phyloP scores from a whole-genome alignment of 129 eudicot genomes.

The Centella asiatica region DNA sequence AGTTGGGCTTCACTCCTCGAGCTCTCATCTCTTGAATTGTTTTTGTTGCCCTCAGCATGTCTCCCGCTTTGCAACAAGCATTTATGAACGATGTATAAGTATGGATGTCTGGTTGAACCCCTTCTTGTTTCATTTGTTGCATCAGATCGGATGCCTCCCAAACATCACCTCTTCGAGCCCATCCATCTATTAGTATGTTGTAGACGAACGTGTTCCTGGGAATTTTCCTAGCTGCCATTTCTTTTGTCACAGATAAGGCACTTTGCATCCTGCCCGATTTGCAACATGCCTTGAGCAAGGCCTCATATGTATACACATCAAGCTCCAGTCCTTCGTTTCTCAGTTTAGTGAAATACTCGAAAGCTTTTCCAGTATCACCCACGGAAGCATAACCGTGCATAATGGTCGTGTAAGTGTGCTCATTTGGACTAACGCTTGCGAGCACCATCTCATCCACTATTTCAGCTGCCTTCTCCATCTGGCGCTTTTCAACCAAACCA shows the following conservation, averaged over 20 bases:
- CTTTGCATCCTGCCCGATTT: slow-evolving; percentile 99
- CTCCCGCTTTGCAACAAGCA: slow-evolving; percentile 99
- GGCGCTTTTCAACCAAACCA: slow-evolving; percentile 84
- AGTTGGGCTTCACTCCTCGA: slow-evolving; percentile 71
- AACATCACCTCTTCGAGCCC: slow-evolving; percentile 99
- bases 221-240: slow-evolving; percentile 64
- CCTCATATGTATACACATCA: slow-evolving; percentile 83
- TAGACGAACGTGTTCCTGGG: slow-evolving; percentile 81
- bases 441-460: slow-evolving; percentile 76
- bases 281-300: slow-evolving; percentile 92
- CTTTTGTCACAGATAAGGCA: slow-evolving; percentile 98
- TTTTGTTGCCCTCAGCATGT: slow-evolving; percentile 81
- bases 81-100: slow-evolving; percentile 90
- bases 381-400: slow-evolving; percentile 97
- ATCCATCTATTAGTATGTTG: slow-evolving; percentile 92
- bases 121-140: slow-evolving; percentile 96
- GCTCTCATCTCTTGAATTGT: slow-evolving; percentile 71
- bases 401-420: slow-evolving; percentile 78
- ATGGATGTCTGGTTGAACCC: slow-evolving; percentile 91
- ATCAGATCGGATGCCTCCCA: slow-evolving; percentile 98
- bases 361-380: slow-evolving; percentile 96
- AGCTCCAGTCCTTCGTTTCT: slow-evolving; percentile 85
- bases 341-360: slow-evolving; percentile 69
- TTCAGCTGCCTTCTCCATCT: slow-evolving; percentile 86
- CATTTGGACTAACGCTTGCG: slow-evolving; percentile 70